A percentile compares a stretch with the other conserved stretches of the same genome.
These are phyloP conservation scores for Boletus sp. DNA, from an alignment of 768 basidiomycete species.

Conservation along the genomic window DNA sequence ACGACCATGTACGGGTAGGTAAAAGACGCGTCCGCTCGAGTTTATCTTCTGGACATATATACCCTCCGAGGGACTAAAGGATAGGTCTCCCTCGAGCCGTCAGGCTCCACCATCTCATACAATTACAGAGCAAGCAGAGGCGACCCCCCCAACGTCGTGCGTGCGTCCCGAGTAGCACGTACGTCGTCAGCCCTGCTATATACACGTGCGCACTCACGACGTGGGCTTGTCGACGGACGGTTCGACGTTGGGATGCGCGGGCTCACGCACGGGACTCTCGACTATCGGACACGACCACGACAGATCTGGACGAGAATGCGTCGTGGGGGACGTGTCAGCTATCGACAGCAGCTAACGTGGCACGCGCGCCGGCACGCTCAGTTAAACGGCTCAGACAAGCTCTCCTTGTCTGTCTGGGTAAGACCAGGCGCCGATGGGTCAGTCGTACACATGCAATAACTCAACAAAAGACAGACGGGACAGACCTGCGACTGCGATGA, in stretches of 20 bases:
- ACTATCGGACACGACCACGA: not conserved
- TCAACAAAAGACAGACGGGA: not conserved
- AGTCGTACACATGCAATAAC: no score
- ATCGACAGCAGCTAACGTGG: not conserved
- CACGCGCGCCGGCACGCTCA: not conserved
- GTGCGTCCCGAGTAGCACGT: no score
- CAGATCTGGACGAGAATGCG: not conserved
- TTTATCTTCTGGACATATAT: no score
- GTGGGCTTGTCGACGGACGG: no score
- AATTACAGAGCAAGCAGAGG: not conserved
- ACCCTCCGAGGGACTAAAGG: not conserved
- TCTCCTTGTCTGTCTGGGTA: conserved; percentile 3
- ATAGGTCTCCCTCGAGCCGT: not conserved
- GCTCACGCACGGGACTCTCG: not conserved
- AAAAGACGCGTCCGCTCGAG: no score
- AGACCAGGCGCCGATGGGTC: not conserved
- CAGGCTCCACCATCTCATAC: not conserved
- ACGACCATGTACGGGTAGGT: not conserved
- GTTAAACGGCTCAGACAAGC: not conserved
- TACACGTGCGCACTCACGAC: no score
- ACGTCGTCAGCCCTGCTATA: no score
- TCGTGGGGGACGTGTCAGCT: not conserved
- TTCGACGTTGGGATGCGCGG: not conserved
- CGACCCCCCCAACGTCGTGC: no score
- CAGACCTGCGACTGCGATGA: conserved; percentile 24